Conservation (phyloP, 2,329 filamentous ascomycete species). For the Penicillium expansum region DNA sequence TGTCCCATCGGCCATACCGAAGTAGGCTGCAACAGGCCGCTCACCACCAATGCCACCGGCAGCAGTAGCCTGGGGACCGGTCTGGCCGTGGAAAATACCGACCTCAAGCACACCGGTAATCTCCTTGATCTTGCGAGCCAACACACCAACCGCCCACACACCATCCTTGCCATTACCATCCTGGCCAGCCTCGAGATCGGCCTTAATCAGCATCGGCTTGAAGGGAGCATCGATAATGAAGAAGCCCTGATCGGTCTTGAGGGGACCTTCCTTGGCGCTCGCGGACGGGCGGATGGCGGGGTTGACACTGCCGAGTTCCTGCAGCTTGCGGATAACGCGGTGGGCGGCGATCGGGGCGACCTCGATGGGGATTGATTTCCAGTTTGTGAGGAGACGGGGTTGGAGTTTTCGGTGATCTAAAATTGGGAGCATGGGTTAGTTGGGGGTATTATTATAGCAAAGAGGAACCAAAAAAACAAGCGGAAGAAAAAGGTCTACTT, state of each 20-base stretch:
- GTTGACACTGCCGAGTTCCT: conserved; percentile 66
- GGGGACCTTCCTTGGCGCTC: conserved; percentile 75
- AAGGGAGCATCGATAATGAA: conserved; percentile 94
- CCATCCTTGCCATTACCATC: conserved; percentile 61
- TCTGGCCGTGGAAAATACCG: conserved; percentile 81
- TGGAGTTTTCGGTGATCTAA: conserved; percentile 88
- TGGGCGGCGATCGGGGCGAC: conserved; percentile 81
- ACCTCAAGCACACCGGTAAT: conserved; percentile 89
- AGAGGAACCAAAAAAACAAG: not conserved
- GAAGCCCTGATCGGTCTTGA: conserved; percentile 82
- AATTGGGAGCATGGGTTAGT: not conserved
- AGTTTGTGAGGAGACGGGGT: conserved; percentile 67
- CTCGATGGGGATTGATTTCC: conserved; percentile 88
- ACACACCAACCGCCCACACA: conserved; percentile 73
- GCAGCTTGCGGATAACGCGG: conserved; percentile 71
- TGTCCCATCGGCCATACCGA: conserved; percentile 78
- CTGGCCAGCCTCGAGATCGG: conserved; percentile 51
- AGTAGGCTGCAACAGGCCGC: conserved; percentile 91
- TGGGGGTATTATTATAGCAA: not conserved
- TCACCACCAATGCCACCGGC: conserved; percentile 68
- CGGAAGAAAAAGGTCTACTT: not conserved
- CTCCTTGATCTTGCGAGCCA: conserved; percentile 72
- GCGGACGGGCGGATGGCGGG: conserved; percentile 71
- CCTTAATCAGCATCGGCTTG: conserved; percentile 63
- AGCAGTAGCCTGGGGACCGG: conserved; percentile 67